Base-by-base conservation (phyloP, 192 early-diverging fungal genomes). In the Coemansia sp. region DNA sequence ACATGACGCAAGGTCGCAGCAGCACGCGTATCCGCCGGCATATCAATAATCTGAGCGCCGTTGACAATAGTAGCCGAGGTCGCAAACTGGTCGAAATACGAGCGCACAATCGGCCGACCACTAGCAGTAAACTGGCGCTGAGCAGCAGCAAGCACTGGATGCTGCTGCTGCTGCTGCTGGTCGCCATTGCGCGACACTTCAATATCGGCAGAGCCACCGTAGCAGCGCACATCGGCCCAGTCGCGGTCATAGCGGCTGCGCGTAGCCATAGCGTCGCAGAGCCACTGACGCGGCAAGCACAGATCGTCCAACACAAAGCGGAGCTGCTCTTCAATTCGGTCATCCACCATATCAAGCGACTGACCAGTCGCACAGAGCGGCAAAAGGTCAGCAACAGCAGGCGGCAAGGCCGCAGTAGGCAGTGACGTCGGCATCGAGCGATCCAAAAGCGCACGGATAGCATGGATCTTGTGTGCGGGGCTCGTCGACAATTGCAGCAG, bases 301-400 rank as follows among this genome's bases (percentile, higher is more conserved):
- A 95, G 82, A 4, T 72, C 65, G 5, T 88, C 68, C 9, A 84
- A 64, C 39, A 94, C 70, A 82, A 95, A 97, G 45, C 58, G 42
- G 50, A 67, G 64, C 31, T 73, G 53, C 65, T 77, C 48, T 32
- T 67, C 62, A 5, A 42, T 53, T 9, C 14, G 29, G 19, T 62
- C 63, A 5, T 36, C 38, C 6, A 21, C 34, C 1, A 61, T 37
- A 15, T 34, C 34, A 15, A 14, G 2, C 17, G 59, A 23, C 3
- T 61, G 32, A 5, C 19, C 17, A 36, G 19, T 48, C 27, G 46
- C 31, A 14, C 32, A 38, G n/a, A 34, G 32, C 6, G 64, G 19
- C 58, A 72, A 32, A 10, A 72, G 25, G 5, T 74, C 75, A 7
- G 36, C 60, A 31, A 12, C 27, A 23, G 34, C 55, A 0, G 66